Evolutionary conservation across 305 asterid species (phyloP).

Genomic region (Caryopteris hybrid): DNA sequence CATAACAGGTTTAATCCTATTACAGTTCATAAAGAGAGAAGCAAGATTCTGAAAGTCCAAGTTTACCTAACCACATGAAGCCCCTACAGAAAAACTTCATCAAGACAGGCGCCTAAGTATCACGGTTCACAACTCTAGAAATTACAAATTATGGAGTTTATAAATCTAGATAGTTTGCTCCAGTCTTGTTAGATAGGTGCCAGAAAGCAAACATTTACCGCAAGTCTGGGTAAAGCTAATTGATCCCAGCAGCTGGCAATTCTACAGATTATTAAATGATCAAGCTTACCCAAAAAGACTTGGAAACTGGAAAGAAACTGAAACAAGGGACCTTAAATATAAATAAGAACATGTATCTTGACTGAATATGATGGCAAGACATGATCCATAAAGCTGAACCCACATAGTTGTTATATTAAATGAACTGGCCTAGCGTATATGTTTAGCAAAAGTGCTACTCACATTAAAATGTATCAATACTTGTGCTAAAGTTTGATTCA

Average conservation of each 20-base stretch:
- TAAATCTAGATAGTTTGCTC: neutral
- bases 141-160: neutral
- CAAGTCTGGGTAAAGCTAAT: neutral
- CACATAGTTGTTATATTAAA: too few species aligned
- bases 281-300: neutral
- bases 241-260: neutral
- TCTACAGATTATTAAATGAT: neutral
- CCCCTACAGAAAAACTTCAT: neutral
- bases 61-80: neutral
- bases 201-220: neutral
- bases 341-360: too few species aligned
- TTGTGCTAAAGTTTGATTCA: neutral
- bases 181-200: neutral
- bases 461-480: neutral
- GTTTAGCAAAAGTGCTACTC: neutral
- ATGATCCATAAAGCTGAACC: too few species aligned
- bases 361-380: too few species aligned
- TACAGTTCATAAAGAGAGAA: neutral
- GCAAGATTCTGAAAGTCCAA: neutral
- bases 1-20: neutral
- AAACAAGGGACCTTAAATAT: too few species aligned
- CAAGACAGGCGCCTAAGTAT: neutral
- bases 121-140: neutral
- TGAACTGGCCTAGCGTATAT: neutral
- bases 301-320: too few species aligned